Evolutionary conservation across 2,329 filamentous ascomycete species (phyloP).

Genomic region (Curvularia spicifera): DNA sequence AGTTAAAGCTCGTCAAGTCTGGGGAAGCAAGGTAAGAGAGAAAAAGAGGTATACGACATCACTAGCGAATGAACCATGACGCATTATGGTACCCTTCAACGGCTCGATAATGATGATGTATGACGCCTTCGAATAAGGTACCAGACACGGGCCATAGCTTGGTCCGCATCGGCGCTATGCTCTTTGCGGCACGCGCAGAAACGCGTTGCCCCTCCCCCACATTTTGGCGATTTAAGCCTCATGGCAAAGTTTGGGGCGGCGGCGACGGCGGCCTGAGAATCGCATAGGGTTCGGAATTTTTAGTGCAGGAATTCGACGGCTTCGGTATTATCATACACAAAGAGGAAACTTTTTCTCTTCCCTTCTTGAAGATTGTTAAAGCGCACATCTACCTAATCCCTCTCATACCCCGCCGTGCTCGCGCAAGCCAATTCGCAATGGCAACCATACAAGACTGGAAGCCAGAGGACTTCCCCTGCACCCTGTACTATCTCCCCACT

Average conservation of each 20-base stretch:
- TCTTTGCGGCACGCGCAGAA: background rate
- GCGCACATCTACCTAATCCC: background rate
- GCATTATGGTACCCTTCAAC: constrained; percentile 13
- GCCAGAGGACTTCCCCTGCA: constrained; percentile 47
- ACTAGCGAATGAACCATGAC: constrained; percentile 21
- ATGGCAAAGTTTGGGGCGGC: background rate
- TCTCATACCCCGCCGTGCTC: too few relatives aligned
- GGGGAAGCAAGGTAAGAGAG: background rate
- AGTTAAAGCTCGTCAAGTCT: constrained; percentile 1
- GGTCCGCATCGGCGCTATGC: constrained; percentile 8
- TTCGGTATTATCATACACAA: too few relatives aligned
- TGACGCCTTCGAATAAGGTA: constrained; percentile 27
- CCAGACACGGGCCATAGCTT: constrained; percentile 19
- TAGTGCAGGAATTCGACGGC: background rate
- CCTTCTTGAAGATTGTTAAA: background rate
- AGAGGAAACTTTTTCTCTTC: too few relatives aligned
- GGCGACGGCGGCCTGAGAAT: background rate
- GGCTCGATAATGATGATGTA: constrained; percentile 28
- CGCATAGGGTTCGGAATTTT: background rate
- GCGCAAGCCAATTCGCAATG: constrained; percentile 14
- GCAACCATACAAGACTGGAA: constrained; percentile 22
- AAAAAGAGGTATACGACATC: background rate
- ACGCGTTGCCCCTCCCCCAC: constrained; percentile 21
- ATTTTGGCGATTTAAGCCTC: constrained; percentile 27
- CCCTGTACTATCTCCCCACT: constrained; percentile 39